Base-by-base conservation (phyloP, 2,329 filamentous ascomycete genomes). In the Fusarium sp. region DNA sequence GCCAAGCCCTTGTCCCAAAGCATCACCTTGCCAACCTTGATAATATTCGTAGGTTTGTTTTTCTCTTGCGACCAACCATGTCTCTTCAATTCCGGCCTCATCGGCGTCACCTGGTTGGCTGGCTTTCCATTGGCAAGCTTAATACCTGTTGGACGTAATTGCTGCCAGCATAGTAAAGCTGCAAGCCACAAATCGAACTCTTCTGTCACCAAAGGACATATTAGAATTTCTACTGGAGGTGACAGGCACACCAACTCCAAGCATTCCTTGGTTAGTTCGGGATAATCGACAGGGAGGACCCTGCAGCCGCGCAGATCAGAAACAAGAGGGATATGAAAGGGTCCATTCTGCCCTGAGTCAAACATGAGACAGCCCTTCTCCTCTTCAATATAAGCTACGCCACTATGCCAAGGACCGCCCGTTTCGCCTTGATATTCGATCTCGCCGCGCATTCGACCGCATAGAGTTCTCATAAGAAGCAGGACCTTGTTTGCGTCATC, bases 21-120 rank as follows among this genome's bases (percentile, higher is more conserved):
- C 79, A 95, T 91, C 79, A 97, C 90, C 79, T 95, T 95, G 62
- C 95, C 96, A 53, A 98, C 94, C 80, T 98, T 99, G 85, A 98
- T 98, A 74, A 98, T 96, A 62, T 92, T 96, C 3, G 82, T 79
- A 4, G 80, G 72, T 33, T 80, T 84, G 73, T 73, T 58, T 44
- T 78, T 80, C 42, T 83, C 80, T 23, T 77, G 75, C 4, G 79
- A 80, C 53, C 76, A 76, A 35, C 81, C 80, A 44, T 85, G 84
- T 59, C 85, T 84, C 58, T 81, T 84, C 61, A 86, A 79, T 64
- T 87, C 85, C 1, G 83, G 80, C 61, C 84, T 82, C 49, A 81
- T 80, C n/a, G 81, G 76, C 18, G 79, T 75, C n/a, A 75, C 77
- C 25, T 81, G 79, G 60, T 77, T 83, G 7, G 71, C 63, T 9